Base-by-base conservation (phyloP, 345 rosid species). In the Moricandia arvensis region DNA sequence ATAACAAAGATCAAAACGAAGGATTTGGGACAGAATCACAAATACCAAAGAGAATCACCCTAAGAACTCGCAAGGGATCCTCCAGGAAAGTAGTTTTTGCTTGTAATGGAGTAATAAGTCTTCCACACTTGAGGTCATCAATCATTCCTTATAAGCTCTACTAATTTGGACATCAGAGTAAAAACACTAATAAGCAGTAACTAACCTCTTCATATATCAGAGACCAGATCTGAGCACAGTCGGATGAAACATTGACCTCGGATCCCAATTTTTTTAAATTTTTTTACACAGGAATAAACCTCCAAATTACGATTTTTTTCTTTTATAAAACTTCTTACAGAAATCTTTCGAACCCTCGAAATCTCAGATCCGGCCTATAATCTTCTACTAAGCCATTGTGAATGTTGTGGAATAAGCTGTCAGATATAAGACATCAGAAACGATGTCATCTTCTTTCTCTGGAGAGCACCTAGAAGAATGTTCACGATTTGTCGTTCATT, bases 1-100 rank as follows among this genome's bases (percentile, higher is more conserved):
- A 61, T 58, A 27, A 35, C 59, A 37, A 5, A 59, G 63, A 66
- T 60, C 31, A 13, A 69, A 69, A 34, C 31, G 63, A 49, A 55
- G 51, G 43, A 58, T 10, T 8, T 5, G 63, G 47, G 58, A 21
- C 7, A 66, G 54, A 68, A 64, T 57, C 62, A 53, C 73, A 67
- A 43, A 38, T 86, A 93, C 97, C 97, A 84, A 94, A 94, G 49
- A 97, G 98, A 82, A 90, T 85, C 72, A 97, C 97, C 76, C 97
- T 86, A 71, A 94, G 97, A 77, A 94, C 95, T 41, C 97, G 87
- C 74, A 94, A 81, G 10, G 97, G 98, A 81, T 94, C 98, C 85
- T 94, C 45, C 13, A 38, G 13, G 10, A 38, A 38, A 38, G 45
- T 38, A 38, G 45, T 11, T 38, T 37, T 38, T 11, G 45, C 45